phyloP scores from a whole-genome alignment of 169 alveolate species.

The Besnoitia besnoiti region DNA sequence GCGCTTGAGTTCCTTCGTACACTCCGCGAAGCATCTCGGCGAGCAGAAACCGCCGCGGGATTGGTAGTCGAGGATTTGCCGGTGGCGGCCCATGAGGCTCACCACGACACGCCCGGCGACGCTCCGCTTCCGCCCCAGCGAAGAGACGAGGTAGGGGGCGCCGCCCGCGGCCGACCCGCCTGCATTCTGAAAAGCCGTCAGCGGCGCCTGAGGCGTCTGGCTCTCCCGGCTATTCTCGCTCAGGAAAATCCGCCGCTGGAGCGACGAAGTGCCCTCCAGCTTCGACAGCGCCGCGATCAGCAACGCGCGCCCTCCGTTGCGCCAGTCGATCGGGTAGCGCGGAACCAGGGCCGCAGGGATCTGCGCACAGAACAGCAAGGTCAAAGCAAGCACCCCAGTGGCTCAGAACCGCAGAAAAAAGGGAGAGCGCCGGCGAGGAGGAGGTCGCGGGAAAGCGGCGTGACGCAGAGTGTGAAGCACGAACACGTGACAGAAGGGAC shows the following conservation, averaged over 20 bases:
- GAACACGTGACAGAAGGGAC: not conserved
- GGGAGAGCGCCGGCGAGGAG: not conserved
- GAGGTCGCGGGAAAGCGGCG: not conserved
- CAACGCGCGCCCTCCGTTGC: slow-evolving; percentile 88
- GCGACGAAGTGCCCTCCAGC: slow-evolving; percentile 78
- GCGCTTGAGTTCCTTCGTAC: slow-evolving; percentile 77
- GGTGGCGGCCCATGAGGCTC: slow-evolving; percentile 69
- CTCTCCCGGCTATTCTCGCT: slow-evolving; percentile 26
- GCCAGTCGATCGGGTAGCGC: slow-evolving; percentile 87
- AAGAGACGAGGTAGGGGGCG: slow-evolving; percentile 29
- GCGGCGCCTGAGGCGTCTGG: slow-evolving; percentile 57
- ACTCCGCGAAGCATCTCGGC: slow-evolving; percentile 76
- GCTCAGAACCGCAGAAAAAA: not conserved
- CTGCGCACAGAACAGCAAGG: slow-evolving; percentile 61
- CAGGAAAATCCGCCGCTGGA: slow-evolving; percentile 34
- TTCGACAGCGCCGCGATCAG: slow-evolving; percentile 82
- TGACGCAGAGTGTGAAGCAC: not conserved
- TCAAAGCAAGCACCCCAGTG: not conserved
- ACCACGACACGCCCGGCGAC: slow-evolving; percentile 49
- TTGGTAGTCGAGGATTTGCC: slow-evolving; percentile 77
- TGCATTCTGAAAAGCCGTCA: slow-evolving; percentile 23
- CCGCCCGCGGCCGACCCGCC: slow-evolving; percentile 42
- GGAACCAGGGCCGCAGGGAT: slow-evolving; percentile 86
- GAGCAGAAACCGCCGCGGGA: slow-evolving; percentile 79
- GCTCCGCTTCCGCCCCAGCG: slow-evolving; percentile 55